Percentiles rank a stretch among this genome's conserved stretches.
Conservation (phyloP, 75 land plant species). For the Chamaecyparis obtusa region DNA sequence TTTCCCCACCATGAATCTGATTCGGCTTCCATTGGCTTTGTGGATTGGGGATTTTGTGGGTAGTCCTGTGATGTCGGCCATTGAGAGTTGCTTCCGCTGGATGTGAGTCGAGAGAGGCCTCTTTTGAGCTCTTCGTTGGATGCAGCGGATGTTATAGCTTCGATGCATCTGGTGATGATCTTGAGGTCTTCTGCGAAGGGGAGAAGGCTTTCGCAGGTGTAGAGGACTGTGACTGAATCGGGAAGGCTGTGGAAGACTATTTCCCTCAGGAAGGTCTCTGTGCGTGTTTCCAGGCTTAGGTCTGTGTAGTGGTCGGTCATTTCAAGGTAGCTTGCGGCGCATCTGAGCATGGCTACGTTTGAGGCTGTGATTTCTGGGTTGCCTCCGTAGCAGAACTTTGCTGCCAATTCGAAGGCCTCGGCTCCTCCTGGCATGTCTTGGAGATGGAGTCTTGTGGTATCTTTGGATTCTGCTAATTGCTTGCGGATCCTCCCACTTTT, state of each 20-base stretch:
- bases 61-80: neutral
- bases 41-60: neutral
- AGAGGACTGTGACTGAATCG: constrained; percentile 69
- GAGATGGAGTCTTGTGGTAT: constrained; percentile 40
- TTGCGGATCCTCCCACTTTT: constrained; percentile 76
- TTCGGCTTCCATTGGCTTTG: constrained; percentile 18
- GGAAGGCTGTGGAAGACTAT: constrained; percentile 51
- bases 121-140: constrained; percentile 74
- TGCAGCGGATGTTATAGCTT: constrained; percentile 64
- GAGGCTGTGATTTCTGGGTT: constrained; percentile 68
- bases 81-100: constrained; percentile 14
- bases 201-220: constrained; percentile 67
- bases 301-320: constrained; percentile 86
- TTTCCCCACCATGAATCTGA: constrained; percentile 74
- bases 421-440: constrained; percentile 76
- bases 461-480: constrained; percentile 60
- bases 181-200: constrained; percentile 83
- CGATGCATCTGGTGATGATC: constrained; percentile 64
- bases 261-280: constrained; percentile 72
- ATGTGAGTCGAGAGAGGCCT: constrained; percentile 54
- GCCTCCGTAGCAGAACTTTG: constrained; percentile 90
- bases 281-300: constrained; percentile 59
- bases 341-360: constrained; percentile 83
- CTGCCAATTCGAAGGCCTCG: constrained; percentile 81
- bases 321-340: constrained; percentile 75